These are phyloP conservation scores for Blastocystis hominis DNA, from an alignment of 352 stramenopile species.

Conservation along the genomic window DNA sequence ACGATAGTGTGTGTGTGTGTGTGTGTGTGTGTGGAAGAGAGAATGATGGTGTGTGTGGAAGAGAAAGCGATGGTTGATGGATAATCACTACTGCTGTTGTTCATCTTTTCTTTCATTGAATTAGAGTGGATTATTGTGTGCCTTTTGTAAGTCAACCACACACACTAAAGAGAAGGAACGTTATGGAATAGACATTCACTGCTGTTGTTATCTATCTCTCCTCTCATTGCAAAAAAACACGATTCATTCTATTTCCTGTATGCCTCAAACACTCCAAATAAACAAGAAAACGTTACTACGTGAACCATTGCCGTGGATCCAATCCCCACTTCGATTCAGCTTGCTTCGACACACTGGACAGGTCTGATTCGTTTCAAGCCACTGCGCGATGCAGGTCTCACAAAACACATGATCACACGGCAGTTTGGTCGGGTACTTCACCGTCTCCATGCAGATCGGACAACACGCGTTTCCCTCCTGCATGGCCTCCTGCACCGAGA, in stretches of 20 bases:
- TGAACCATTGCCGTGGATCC: conserved; percentile 7
- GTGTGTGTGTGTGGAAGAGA: too few species aligned
- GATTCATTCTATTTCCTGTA: neutral
- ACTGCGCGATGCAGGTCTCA: conserved; percentile 16
- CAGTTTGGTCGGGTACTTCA: neutral
- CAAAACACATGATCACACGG: conserved; percentile 11
- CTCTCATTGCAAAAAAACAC: too few species aligned
- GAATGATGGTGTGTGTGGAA: too few species aligned
- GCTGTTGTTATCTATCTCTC: too few species aligned
- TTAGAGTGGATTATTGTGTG: too few species aligned
- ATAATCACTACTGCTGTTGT: too few species aligned
- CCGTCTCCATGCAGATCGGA: neutral
- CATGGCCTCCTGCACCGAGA: neutral
- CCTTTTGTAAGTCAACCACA: too few species aligned
- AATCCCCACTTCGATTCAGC: neutral
- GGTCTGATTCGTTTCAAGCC: conserved; percentile 5
- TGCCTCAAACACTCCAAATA: neutral
- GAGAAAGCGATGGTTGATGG: too few species aligned
- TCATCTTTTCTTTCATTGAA: too few species aligned
- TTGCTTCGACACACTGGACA: neutral
- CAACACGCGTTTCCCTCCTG: neutral
- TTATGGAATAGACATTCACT: too few species aligned
- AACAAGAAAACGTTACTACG: neutral
- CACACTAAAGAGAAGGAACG: too few species aligned
- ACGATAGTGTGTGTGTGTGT: too few species aligned